Percentiles rank a stretch among this genome's conserved stretches.
Evolutionary conservation across 2,329 filamentous ascomycete species (phyloP).

Genomic region (Neofusicoccum parvum): DNA sequence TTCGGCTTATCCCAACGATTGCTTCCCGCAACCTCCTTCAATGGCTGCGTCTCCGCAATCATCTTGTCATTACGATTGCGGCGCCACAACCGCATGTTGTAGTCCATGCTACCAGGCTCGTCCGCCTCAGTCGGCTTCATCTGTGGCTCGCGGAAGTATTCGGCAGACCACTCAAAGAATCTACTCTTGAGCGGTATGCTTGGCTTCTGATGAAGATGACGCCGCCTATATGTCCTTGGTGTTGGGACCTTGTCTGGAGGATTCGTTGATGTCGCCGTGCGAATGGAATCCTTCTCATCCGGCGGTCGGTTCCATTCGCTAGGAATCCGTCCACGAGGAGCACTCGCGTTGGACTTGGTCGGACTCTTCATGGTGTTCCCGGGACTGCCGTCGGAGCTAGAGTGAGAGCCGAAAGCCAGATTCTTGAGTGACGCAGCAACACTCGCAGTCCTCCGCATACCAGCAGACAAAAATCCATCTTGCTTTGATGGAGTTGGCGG

Average conservation of each 20-base stretch:
- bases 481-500: slow-evolving; percentile 54
- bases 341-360: slow-evolving; percentile 1
- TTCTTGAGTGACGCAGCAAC: slow-evolving; percentile 66
- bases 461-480: slow-evolving; percentile 63
- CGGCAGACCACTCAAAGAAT: slow-evolving; percentile 94
- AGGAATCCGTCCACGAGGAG: slow-evolving; percentile 53
- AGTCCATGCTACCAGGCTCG: slow-evolving; percentile 93
- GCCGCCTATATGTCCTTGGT: slow-evolving; percentile 72
- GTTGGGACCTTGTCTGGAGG: slow-evolving; percentile 74
- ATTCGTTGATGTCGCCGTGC: slow-evolving; percentile 67
- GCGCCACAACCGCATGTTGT: slow-evolving; percentile 92
- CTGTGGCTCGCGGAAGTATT: slow-evolving; percentile 95
- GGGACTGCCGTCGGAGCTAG: slow-evolving; percentile 32
- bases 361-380: slow-evolving; percentile 25
- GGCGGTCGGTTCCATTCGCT: slow-evolving; percentile 67
- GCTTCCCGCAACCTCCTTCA: slow-evolving; percentile 83
- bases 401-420: slow-evolving; percentile 49
- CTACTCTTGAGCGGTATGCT: slow-evolving; percentile 75
- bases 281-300: slow-evolving; percentile 72
- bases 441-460: slow-evolving; percentile 62
- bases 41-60: slow-evolving; percentile 86
- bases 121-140: slow-evolving; percentile 97
- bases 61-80: slow-evolving; percentile 91
- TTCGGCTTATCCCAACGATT: slow-evolving; percentile 85
- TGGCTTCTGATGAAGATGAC: slow-evolving; percentile 61